A percentile compares a stretch with the other conserved stretches of the same genome.
These are phyloP conservation scores for Iberis pinnata DNA, from an alignment of 345 rosid species.

Conservation along the genomic window DNA sequence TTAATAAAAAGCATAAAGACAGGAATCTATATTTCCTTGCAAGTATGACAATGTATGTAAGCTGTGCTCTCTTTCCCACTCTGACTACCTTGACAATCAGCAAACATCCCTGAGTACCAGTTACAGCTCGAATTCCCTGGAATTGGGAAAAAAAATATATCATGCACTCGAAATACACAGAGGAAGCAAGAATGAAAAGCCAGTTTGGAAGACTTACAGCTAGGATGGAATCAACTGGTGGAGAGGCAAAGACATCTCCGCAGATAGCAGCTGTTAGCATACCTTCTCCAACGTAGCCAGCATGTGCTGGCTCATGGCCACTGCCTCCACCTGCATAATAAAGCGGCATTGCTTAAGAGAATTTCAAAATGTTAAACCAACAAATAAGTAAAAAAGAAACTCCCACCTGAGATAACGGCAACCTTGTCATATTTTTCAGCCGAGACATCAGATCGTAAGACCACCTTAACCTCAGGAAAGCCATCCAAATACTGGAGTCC, in stretches of 20 bases:
- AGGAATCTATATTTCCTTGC: neutral
- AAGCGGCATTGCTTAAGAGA: constrained; percentile 8
- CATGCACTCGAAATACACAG: neutral
- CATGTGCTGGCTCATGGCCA: constrained; percentile 97
- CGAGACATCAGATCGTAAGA: constrained; percentile 79
- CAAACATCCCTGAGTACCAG: constrained; percentile 95
- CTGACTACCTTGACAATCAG: constrained; percentile 70
- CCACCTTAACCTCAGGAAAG: constrained; percentile 97
- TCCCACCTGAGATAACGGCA: constrained; percentile 83
- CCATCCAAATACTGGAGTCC: constrained; percentile 88
- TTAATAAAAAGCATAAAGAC: constrained; percentile 9
- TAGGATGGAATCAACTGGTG: constrained; percentile 85
- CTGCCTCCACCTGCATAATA: constrained; percentile 82
- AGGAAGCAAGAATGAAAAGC: neutral
- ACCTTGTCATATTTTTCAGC: constrained; percentile 65
- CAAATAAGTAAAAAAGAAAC: neutral
- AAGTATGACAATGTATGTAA: neutral
- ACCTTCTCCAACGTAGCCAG: constrained; percentile 99
- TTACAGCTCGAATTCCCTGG: constrained; percentile 95
- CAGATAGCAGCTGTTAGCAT: constrained; percentile 97
- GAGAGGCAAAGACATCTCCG: constrained; percentile 91
- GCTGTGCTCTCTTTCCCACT: too few species aligned
- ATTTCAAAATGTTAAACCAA: neutral
- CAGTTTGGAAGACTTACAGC: constrained; percentile 50
- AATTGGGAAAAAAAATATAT: constrained; percentile 21